These are phyloP conservation scores for Acephala macrosclerotiorum DNA, from an alignment of 2,329 filamentous ascomycete genomes.

Conservation along the genomic window DNA sequence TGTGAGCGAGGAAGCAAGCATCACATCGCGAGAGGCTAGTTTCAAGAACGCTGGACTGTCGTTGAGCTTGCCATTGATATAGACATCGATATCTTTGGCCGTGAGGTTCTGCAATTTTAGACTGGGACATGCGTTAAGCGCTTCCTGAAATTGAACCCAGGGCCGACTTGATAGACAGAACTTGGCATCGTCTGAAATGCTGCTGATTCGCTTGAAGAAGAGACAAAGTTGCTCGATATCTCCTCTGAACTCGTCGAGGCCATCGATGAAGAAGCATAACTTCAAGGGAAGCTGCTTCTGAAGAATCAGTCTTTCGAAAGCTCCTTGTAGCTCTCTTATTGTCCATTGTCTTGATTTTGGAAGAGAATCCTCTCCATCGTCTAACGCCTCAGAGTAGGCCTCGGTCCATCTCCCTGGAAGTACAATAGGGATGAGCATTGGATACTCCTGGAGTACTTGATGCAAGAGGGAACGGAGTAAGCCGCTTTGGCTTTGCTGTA, in stretches of 20 bases:
- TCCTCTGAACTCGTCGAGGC: slow-evolving; percentile 26
- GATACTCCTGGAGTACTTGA: not conserved
- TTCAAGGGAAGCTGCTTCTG: not conserved
- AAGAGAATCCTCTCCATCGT: too few species aligned
- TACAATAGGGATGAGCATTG: not conserved
- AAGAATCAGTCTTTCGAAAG: not conserved
- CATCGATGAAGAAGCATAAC: slow-evolving; percentile 21
- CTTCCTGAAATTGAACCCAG: slow-evolving; percentile 14
- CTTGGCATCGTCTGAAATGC: slow-evolving; percentile 4
- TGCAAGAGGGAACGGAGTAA: not conserved
- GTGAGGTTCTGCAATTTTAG: slow-evolving; percentile 20
- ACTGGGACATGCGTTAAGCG: slow-evolving; percentile 4
- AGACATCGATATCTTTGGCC: slow-evolving; percentile 10
- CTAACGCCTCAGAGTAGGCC: not conserved
- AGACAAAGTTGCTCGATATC: not conserved
- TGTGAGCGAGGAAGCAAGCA: not conserved
- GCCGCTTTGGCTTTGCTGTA: not conserved
- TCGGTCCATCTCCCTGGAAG: not conserved
- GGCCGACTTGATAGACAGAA: slow-evolving; percentile 23
- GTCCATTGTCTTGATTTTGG: too few species aligned
- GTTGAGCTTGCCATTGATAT: slow-evolving; percentile 9
- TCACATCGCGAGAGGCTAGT: not conserved
- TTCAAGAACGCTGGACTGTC: not conserved
- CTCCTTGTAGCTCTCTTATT: not conserved
- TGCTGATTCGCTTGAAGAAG: not conserved